These are phyloP conservation scores for Gaertneriomyces sp. DNA, from an alignment of 192 early-diverging fungal genomes.

Conservation along the genomic window DNA sequence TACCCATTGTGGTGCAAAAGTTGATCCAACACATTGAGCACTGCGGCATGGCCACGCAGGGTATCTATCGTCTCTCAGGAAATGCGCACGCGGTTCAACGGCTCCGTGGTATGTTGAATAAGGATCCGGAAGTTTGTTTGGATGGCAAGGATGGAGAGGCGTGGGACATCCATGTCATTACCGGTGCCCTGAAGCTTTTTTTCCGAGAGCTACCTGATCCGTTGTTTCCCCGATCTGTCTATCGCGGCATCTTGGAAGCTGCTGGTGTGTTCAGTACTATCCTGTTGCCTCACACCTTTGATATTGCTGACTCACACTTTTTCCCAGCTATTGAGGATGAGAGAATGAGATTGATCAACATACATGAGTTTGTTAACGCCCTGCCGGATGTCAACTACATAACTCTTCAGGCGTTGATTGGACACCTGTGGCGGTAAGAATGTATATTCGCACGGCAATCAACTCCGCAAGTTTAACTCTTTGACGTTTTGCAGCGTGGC, in stretches of 20 bases:
- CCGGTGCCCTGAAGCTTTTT: slow-evolving; percentile 87
- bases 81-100: slow-evolving; percentile 70
- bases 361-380: slow-evolving; percentile 71
- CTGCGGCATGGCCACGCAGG: slow-evolving; percentile 53
- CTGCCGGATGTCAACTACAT: slow-evolving; percentile 80
- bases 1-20: slow-evolving; percentile 76
- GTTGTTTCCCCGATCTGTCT: slow-evolving; percentile 66
- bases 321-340: slow-evolving; percentile 62
- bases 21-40: slow-evolving; percentile 80
- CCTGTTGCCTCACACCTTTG: too few relatives aligned
- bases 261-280: slow-evolving; percentile 50
- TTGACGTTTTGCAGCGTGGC: slow-evolving; percentile 57
- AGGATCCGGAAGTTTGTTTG: slow-evolving; percentile 69
- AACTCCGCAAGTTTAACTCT: slow-evolving; percentile 2
- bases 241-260: slow-evolving; percentile 66
- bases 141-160: slow-evolving; percentile 16
- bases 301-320: too few relatives aligned
- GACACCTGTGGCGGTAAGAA: slow-evolving; percentile 73
- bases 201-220: slow-evolving; percentile 93
- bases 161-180: slow-evolving; percentile 80
- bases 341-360: slow-evolving; percentile 52
- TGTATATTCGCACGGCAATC: not conserved
- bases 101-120: slow-evolving; percentile 69
- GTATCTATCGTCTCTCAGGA: slow-evolving; percentile 89
- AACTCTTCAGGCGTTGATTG: slow-evolving; percentile 74